A percentile compares a stretch with the other conserved stretches of the same genome.
These are phyloP conservation scores for Entophlyctis luteolus DNA, from an alignment of 192 early-diverging fungal species.

Conservation along the genomic window DNA sequence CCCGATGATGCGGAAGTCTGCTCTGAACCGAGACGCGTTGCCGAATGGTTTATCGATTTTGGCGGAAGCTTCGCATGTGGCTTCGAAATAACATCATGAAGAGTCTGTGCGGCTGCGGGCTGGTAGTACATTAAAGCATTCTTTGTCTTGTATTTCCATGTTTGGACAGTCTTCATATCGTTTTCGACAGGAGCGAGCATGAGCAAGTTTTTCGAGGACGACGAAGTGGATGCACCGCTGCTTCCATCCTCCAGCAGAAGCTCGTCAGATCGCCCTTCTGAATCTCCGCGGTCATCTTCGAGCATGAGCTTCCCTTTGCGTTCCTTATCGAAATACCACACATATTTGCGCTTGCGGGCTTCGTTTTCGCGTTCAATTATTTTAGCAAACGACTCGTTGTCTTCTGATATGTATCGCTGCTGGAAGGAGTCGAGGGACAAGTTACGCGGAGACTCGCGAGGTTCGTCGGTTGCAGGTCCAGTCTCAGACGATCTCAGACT, in stretches of 20 bases:
- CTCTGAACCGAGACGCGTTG: slow-evolving; percentile 51
- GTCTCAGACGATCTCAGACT: slow-evolving; percentile 10
- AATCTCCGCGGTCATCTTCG: slow-evolving; percentile 18
- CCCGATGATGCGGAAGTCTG: slow-evolving; percentile 32
- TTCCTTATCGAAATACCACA: slow-evolving; percentile 67
- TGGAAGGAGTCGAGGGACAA: slow-evolving; percentile 69
- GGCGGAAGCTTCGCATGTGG: slow-evolving; percentile 41
- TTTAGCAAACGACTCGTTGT: slow-evolving; percentile 72
- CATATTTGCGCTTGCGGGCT: slow-evolving; percentile 54
- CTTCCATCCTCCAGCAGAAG: not conserved
- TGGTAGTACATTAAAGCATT: slow-evolving; percentile 75
- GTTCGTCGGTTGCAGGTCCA: not conserved
- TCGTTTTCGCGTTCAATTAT: slow-evolving; percentile 61
- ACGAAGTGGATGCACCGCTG: not conserved
- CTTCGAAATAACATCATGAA: slow-evolving; percentile 35
- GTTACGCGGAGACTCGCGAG: not conserved
- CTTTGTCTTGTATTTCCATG: slow-evolving; percentile 66
- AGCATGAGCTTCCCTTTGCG: slow-evolving; percentile 31
- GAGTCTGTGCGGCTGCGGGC: slow-evolving; percentile 45
- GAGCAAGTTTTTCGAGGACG: not conserved
- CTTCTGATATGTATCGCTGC: slow-evolving; percentile 70
- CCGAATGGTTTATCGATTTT: slow-evolving; percentile 59
- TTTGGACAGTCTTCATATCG: slow-evolving; percentile 18
- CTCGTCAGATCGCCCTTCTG: not conserved
- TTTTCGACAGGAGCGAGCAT: not conserved